These are phyloP conservation scores for Dioszegia aurantiaca DNA, from an alignment of 768 basidiomycete species.

Conservation along the genomic window DNA sequence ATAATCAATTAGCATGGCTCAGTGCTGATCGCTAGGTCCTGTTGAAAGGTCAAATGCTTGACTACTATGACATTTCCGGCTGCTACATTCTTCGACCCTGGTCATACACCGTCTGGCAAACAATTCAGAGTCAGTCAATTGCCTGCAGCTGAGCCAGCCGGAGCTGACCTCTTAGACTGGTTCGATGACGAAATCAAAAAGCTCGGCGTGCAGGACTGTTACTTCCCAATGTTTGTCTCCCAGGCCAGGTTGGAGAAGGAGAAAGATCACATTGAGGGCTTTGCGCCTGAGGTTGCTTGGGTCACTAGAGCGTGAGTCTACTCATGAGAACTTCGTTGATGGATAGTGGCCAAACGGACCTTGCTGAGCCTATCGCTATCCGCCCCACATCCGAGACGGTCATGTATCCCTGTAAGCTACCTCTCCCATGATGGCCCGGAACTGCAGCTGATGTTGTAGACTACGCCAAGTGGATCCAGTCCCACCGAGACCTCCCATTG, in stretches of 20 bases:
- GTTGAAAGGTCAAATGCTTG: slow-evolving; percentile 96
- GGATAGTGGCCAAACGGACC: slow-evolving; percentile 77
- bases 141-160: not conserved
- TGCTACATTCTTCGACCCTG: slow-evolving; percentile 98
- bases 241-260: slow-evolving; percentile 87
- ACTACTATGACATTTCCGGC: slow-evolving; percentile 97
- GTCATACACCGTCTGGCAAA: slow-evolving; percentile 97
- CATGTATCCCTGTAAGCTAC: slow-evolving; percentile 91
- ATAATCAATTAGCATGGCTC: not conserved
- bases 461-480: slow-evolving; percentile 98
- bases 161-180: slow-evolving; percentile 62
- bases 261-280: slow-evolving; percentile 98
- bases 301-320: slow-evolving; percentile 83
- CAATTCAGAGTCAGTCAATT: slow-evolving; percentile 70
- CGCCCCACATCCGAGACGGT: slow-evolving; percentile 97
- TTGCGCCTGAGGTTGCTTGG: slow-evolving; percentile 99
- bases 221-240: slow-evolving; percentile 99
- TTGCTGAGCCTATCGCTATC: slow-evolving; percentile 96
- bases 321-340: slow-evolving; percentile 1
- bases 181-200: slow-evolving; percentile 90
- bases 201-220: slow-evolving; percentile 92
- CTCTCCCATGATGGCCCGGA: not conserved
- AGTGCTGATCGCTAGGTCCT: slow-evolving; percentile 73
- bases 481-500: slow-evolving; percentile 91
- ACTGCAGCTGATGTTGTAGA: slow-evolving; percentile 54